Evolutionary conservation across 768 basidiomycete species (phyloP).

Genomic region (Psilocybe sp.): DNA sequence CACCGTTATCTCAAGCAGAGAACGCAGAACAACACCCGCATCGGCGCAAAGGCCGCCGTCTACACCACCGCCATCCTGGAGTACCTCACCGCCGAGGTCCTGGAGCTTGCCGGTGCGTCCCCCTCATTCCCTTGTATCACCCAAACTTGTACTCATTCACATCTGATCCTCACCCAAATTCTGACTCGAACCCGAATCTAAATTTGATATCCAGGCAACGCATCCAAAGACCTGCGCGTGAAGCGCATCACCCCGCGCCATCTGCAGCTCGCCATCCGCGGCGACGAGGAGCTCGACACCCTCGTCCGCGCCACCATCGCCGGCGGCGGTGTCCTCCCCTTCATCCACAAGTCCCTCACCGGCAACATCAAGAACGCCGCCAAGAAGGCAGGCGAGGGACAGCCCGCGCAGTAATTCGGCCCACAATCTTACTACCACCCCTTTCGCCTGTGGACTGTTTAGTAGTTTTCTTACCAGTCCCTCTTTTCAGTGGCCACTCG

Average conservation of each 20-base stretch:
- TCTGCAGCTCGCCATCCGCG: constrained; percentile 92
- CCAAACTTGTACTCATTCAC: no score
- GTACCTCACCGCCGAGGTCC: constrained; percentile 93
- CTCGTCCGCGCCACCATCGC: constrained; percentile 94
- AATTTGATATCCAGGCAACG: constrained; percentile 63
- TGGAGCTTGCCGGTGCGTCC: constrained; percentile 89
- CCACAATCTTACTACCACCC: neutral
- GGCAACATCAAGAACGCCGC: constrained; percentile 39
- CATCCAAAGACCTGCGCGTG: constrained; percentile 94
- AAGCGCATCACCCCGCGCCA: constrained; percentile 97
- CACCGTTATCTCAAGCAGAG: constrained; percentile 92
- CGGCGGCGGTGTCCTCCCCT: constrained; percentile 83
- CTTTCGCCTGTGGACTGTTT: no score
- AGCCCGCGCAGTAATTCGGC: constrained; percentile 8
- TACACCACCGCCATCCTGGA: constrained; percentile 96
- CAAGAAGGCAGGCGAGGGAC: constrained; percentile 45
- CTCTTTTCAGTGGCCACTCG: constrained; percentile 1
- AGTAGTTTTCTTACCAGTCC: no score
- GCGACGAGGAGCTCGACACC: constrained; percentile 96
- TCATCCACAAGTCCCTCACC: constrained; percentile 85
- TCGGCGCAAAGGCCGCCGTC: constrained; percentile 97
- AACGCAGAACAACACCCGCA: constrained; percentile 91
- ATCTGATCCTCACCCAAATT: no score
- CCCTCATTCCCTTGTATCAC: no score
- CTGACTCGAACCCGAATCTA: no score